Evolutionary conservation across 2,329 filamentous ascomycete species (phyloP).

Genomic region (Colletotrichum cereale): DNA sequence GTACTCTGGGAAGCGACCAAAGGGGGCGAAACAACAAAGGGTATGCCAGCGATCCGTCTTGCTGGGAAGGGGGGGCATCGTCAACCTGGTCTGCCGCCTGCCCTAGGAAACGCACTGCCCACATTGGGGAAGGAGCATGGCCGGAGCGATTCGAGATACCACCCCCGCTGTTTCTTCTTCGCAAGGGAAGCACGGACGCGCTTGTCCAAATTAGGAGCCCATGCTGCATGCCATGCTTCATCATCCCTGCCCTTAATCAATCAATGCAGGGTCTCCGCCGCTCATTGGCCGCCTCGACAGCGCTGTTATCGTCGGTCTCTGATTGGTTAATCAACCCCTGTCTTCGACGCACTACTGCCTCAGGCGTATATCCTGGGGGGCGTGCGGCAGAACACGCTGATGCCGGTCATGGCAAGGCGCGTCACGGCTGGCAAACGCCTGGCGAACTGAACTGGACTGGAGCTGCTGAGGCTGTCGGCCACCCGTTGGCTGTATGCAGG

Average conservation of each 20-base stretch:
- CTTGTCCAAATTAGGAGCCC: constrained; percentile 21
- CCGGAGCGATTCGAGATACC: constrained; percentile 24
- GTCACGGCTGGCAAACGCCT: constrained; percentile 4
- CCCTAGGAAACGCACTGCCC: neutral
- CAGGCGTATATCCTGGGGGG: neutral
- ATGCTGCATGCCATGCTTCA: constrained; percentile 31
- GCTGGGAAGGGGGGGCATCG: constrained; percentile 1
- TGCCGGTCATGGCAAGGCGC: constrained; percentile 6
- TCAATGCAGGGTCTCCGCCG: constrained; percentile 30
- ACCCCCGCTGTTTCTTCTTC: constrained; percentile 13
- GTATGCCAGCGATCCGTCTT: constrained; percentile 8
- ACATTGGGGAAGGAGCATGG: neutral
- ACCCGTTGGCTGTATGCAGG: constrained; percentile 20
- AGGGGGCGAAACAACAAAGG: neutral
- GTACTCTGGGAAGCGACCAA: neutral
- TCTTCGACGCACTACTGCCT: constrained; percentile 20
- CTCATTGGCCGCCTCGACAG: constrained; percentile 12
- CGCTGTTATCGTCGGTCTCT: constrained; percentile 17
- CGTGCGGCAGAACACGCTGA: neutral
- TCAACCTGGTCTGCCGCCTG: neutral
- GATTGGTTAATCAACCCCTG: constrained; percentile 3
- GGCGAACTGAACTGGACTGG: neutral
- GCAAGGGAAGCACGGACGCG: constrained; percentile 28
- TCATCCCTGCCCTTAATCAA: constrained; percentile 31
- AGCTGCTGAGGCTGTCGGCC: neutral